A percentile compares a stretch with the other conserved stretches of the same genome.
These are phyloP conservation scores for Oryza punctata DNA, from an alignment of 176 grass and related monocot genomes.

Conservation along the genomic window DNA sequence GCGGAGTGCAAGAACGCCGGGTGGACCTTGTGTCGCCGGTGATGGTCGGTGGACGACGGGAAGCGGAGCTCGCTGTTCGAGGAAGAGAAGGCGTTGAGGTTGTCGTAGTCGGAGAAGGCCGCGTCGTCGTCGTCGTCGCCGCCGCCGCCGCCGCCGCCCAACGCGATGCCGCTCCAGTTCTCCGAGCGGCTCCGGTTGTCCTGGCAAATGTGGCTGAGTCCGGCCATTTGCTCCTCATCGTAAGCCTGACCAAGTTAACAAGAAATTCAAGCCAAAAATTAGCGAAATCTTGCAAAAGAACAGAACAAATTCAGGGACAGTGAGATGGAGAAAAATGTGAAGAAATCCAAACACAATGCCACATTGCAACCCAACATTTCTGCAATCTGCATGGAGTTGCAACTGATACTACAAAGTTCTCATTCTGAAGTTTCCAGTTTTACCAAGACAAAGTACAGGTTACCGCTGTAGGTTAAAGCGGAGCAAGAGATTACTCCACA, in stretches of 20 bases:
- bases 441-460: not conserved
- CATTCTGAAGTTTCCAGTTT: not conserved
- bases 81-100: constrained; percentile 55
- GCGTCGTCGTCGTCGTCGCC: constrained; percentile 47
- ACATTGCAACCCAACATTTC: not conserved
- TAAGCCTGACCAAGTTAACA: constrained; percentile 54
- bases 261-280: not conserved
- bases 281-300: not conserved
- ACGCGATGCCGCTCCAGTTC: constrained; percentile 63
- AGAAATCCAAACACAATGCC: not conserved
- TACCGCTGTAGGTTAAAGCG: not conserved
- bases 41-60: constrained; percentile 53
- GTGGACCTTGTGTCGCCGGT: constrained; percentile 59
- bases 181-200: constrained; percentile 80
- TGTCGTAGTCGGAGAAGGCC: constrained; percentile 51
- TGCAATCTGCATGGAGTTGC: not conserved
- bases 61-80: constrained; percentile 66
- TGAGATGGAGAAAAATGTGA: not conserved
- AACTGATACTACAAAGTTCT: not conserved
- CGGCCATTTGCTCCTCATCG: constrained; percentile 53
- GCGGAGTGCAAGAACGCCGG: constrained; percentile 54
- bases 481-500: not conserved
- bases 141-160: constrained; percentile 21
- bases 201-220: constrained; percentile 55
- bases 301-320: not conserved